Conservation (phyloP, 768 basidiomycete species). For the Phylloporus sp. region DNA sequence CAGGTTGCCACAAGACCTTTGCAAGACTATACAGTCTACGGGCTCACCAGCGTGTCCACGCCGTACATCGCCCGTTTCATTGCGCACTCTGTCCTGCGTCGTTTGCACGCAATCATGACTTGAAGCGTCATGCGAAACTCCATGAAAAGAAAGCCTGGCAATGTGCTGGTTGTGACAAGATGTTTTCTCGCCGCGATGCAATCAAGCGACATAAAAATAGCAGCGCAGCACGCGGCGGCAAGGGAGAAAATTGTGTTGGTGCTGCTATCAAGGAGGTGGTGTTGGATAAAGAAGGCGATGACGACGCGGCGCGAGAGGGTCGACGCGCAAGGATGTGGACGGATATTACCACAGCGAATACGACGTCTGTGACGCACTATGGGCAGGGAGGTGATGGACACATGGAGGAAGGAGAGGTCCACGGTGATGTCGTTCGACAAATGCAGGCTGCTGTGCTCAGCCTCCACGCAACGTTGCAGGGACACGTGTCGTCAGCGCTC, state of each 20-base stretch:
- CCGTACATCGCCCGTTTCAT: conserved; percentile 60
- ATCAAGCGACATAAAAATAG: conserved; percentile 75
- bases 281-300: conserved; percentile 37
- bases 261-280: conserved; percentile 64
- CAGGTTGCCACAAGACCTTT: conserved; percentile 65
- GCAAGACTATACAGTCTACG: conserved; percentile 66
- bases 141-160: conserved; percentile 74
- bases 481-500: conserved; percentile 53
- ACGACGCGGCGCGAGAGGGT: conserved; percentile 46
- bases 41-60: conserved; percentile 65
- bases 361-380: conserved; percentile 6
- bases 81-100: conserved; percentile 67
- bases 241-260: conserved; percentile 48
- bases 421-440: conserved; percentile 41
- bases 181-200: conserved; percentile 75
- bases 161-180: conserved; percentile 68
- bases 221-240: conserved; percentile 47
- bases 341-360: conserved; percentile 45
- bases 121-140: conserved; percentile 70
- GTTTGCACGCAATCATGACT: conserved; percentile 75
- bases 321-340: conserved; percentile 63
- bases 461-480: conserved; percentile 54
- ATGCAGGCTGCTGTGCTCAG: conserved; percentile 52
- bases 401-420: conserved; percentile 63
- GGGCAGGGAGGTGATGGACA: conserved; percentile 23